These are phyloP conservation scores for Stephania japonica DNA, from an alignment of 164 flowering plant genomes.

Conservation along the genomic window DNA sequence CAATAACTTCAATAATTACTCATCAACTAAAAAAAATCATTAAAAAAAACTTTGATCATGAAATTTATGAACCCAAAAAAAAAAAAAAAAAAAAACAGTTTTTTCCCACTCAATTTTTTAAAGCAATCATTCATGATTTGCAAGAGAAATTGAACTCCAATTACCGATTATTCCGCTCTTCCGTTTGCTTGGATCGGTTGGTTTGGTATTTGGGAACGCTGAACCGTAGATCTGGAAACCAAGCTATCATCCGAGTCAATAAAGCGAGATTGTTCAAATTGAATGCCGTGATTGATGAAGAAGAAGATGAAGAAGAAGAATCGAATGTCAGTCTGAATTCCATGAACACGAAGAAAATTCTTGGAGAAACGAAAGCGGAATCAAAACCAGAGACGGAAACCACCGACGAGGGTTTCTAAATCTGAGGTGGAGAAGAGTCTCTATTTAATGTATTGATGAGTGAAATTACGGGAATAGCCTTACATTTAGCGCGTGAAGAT, in stretches of 20 bases:
- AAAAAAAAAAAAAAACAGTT: too few relatives aligned
- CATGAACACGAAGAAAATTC: slow-evolving; percentile 19
- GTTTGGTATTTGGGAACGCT: slow-evolving; percentile 19
- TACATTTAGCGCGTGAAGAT: background rate
- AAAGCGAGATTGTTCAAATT: slow-evolving; percentile 16
- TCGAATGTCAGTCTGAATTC: slow-evolving; percentile 16
- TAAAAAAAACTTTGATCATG: too few relatives aligned
- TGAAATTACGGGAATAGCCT: background rate
- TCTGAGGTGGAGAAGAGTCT: background rate
- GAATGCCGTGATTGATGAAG: slow-evolving; percentile 6
- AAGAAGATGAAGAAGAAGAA: slow-evolving; percentile 14
- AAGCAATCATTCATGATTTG: background rate
- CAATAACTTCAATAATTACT: too few relatives aligned
- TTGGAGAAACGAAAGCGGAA: background rate
- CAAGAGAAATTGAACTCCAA: background rate
- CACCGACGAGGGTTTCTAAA: background rate
- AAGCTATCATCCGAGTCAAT: slow-evolving; percentile 21
- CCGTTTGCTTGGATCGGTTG: background rate
- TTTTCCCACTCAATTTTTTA: too few relatives aligned
- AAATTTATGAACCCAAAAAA: too few relatives aligned
- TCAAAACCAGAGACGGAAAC: background rate
- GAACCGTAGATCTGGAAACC: slow-evolving; percentile 25
- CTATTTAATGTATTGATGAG: background rate
- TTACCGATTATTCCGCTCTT: too few relatives aligned
- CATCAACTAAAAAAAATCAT: too few relatives aligned